phyloP scores from a whole-genome alignment of 306 rosid genomes.

The Amphicarpaea edgeworthii region DNA sequence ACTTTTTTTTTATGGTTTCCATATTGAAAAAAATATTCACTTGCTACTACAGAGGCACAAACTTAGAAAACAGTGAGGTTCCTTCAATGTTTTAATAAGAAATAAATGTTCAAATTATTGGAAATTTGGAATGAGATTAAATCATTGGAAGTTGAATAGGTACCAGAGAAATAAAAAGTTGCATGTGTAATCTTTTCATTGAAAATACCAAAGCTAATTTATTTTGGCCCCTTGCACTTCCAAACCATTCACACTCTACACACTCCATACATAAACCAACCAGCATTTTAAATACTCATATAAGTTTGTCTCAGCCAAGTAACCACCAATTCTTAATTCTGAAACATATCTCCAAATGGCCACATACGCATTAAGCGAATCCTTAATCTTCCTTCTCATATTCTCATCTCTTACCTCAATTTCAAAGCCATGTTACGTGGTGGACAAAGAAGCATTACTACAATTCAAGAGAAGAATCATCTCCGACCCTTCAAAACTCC shows the following conservation, averaged over 20 bases:
- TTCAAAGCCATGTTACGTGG: conserved; percentile 54
- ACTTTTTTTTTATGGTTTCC: no score
- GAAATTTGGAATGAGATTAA: no score
- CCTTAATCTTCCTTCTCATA: conserved; percentile 37
- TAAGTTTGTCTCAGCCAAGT: not conserved
- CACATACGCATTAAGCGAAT: not conserved
- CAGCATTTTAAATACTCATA: not conserved
- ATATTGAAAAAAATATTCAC: no score
- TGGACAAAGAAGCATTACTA: conserved; percentile 64
- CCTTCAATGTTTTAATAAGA: no score
- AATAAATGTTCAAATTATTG: no score
- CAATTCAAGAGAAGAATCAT: conserved; percentile 59
- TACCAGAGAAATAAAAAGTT: no score
- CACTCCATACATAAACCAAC: not conserved
- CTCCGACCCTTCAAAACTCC: conserved; percentile 62
- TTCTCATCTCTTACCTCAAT: conserved; percentile 32
- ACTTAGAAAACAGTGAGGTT: no score
- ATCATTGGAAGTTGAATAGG: no score
- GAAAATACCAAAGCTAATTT: no score
- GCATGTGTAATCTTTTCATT: no score
- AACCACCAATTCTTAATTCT: not conserved
- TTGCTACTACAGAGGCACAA: no score
- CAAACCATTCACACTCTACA: not conserved
- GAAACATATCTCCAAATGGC: conserved; percentile 30
- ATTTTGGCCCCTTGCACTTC: no score